Base-by-base conservation (phyloP, 352 stramenopile genomes). In the Bremia lactucae region DNA sequence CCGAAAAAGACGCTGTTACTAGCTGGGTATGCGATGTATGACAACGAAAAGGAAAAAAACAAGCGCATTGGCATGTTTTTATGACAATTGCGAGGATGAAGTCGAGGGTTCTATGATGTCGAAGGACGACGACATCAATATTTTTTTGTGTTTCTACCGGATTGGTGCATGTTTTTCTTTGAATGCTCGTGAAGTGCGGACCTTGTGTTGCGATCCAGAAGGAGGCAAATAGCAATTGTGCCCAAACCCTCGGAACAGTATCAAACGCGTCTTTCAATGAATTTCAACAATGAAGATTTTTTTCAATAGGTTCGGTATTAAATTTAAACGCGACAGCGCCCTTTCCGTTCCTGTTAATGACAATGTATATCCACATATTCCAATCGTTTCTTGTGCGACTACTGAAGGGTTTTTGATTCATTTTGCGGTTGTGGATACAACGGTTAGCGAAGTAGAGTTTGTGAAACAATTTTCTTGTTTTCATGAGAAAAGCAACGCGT, bases 161-260 rank as follows among this genome's bases (percentile, higher is more conserved):
- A 84, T 21, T 87, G 75, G 73, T 65, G 75, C 10, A 87, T 87
- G 72, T 87, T 87, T 41, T 87, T 87, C 36, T 61, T 87, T 46
- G 70, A 60, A 8, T 87, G 75, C 46, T 87, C 75, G 11, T 39
- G 85, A 24, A 87, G 75, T 42, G 67, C 75, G n/a, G 75, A 87
- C 49, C 74, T 87, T 16, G 75, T 85, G 50, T 58, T 87, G 10
- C 8, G 70, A 87, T 35, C 67, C 69, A 3, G 70, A 85, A 1
- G 49, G 35, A 13, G 64, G 59, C 3, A 65, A 80, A 43, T 87
- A 72, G 75, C 51, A 75, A 42, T 33, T 83, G 2, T 87, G 75
- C n/a, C n/a, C 72, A 87, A 87, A 39, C 70, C 75, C 6, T 62
- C 68, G 19, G 75, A 87, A 46, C 82, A 75, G 39, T 87, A 80